A percentile compares a stretch with the other conserved stretches of the same genome.
Conservation (phyloP, 2,329 filamentous ascomycete genomes). For the Monascus ruber region DNA sequence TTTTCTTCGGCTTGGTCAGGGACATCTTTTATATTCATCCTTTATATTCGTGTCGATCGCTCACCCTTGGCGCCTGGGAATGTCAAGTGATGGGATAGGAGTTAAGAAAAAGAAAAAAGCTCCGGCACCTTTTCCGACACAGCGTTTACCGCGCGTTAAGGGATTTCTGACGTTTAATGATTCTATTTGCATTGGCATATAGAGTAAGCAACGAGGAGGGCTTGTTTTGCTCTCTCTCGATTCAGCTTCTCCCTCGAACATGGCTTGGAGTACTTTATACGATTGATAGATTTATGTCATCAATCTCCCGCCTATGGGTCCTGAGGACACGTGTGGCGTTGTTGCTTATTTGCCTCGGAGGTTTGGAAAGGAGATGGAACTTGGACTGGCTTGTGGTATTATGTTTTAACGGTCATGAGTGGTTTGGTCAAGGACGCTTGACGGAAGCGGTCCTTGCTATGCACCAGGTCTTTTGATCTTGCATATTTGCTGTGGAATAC, state of each 20-base stretch:
- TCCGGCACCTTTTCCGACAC: not conserved
- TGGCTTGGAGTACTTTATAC: too few species aligned
- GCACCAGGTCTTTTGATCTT: too few species aligned
- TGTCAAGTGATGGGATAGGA: conserved; percentile 1
- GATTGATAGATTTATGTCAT: not conserved
- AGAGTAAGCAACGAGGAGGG: not conserved
- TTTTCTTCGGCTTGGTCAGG: too few species aligned
- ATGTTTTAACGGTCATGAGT: too few species aligned
- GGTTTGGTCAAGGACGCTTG: too few species aligned
- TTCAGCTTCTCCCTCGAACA: not conserved
- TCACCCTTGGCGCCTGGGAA: conserved; percentile 26
- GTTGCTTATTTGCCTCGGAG: too few species aligned
- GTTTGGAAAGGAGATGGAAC: too few species aligned
- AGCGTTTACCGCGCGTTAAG: not conserved
- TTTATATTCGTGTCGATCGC: conserved; percentile 29
- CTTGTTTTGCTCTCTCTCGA: not conserved
- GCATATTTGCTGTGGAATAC: too few species aligned
- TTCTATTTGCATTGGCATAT: not conserved
- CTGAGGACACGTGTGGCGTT: too few species aligned
- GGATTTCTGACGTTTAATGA: not conserved
- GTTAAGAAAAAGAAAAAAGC: not conserved
- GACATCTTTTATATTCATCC: not conserved
- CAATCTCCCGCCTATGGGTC: not conserved
- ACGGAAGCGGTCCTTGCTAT: too few species aligned
- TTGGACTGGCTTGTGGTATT: too few species aligned